Evolutionary conservation across 2,329 filamentous ascomycete species (phyloP).

Genomic region (Colletotrichum australisinense): DNA sequence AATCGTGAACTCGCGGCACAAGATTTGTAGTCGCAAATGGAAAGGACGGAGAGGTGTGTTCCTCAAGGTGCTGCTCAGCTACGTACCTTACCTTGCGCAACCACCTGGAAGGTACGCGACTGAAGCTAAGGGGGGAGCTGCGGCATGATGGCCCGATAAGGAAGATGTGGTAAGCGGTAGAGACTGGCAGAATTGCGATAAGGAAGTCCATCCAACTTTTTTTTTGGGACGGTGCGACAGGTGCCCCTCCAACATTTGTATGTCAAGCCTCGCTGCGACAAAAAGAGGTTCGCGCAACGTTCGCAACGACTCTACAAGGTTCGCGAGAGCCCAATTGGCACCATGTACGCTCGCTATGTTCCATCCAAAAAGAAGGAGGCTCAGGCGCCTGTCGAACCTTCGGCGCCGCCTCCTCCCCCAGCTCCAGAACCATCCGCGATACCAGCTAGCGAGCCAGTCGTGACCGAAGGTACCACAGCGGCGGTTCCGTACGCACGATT

Average conservation of each 20-base stretch:
- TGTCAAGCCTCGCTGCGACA: neutral
- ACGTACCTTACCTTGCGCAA: neutral
- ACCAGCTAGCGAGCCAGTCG: constrained; percentile 6
- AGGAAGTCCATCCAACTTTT: constrained; percentile 48
- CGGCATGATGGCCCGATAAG: constrained; percentile 39
- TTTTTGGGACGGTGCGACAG: constrained; percentile 41
- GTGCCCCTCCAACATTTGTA: constrained; percentile 23
- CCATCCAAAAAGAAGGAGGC: constrained; percentile 45
- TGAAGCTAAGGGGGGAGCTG: neutral
- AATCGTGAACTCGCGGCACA: neutral
- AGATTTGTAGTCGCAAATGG: neutral
- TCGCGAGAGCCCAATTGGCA: constrained; percentile 18
- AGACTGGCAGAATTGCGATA: constrained; percentile 51
- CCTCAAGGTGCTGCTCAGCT: neutral
- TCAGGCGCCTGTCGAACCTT: constrained; percentile 2
- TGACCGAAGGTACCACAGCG: constrained; percentile 1
- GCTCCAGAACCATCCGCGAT: constrained; percentile 27
- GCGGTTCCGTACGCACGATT: constrained; percentile 34
- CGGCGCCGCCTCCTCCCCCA: constrained; percentile 8
- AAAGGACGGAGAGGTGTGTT: neutral
- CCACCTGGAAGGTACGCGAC: too few relatives aligned
- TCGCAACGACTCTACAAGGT: neutral
- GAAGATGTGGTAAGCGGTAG: constrained; percentile 44
- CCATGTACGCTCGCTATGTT: constrained; percentile 48
- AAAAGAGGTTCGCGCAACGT: neutral